These are phyloP conservation scores for Bruguiera sexangula DNA, from an alignment of 345 rosid species.

Conservation along the genomic window DNA sequence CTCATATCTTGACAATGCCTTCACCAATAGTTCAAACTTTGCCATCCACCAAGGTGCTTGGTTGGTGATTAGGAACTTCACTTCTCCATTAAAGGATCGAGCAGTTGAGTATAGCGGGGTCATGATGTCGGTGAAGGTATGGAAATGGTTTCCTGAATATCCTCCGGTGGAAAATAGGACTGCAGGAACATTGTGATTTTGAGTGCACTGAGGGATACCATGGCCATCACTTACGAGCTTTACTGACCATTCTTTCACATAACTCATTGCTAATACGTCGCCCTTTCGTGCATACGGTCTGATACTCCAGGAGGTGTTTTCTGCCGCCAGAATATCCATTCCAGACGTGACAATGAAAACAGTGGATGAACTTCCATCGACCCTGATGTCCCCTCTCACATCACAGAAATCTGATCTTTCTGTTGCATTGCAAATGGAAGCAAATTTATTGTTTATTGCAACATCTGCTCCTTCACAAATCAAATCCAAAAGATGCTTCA, in stretches of 20 bases:
- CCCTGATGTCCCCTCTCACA: constrained; percentile 50
- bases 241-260: constrained; percentile 57
- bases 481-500: not conserved
- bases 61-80: constrained; percentile 57
- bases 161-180: constrained; percentile 72
- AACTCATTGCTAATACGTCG: constrained; percentile 47
- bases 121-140: constrained; percentile 71
- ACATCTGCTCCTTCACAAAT: constrained; percentile 20
- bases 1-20: constrained; percentile 47
- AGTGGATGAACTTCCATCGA: constrained; percentile 48
- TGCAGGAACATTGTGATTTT: constrained; percentile 50
- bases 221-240: constrained; percentile 23
- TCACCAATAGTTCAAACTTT: constrained; percentile 45
- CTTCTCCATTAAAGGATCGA: constrained; percentile 50
- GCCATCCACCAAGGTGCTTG: constrained; percentile 37
- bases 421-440: constrained; percentile 35
- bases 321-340: constrained; percentile 7
- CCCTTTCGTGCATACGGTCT: constrained; percentile 70
- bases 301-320: constrained; percentile 43
- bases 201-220: constrained; percentile 31
- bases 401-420: constrained; percentile 67
- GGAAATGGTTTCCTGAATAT: constrained; percentile 68
- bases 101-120: constrained; percentile 61
- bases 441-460: constrained; percentile 20
- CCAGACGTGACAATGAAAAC: constrained; percentile 32